phyloP scores from a whole-genome alignment of 2,329 filamentous ascomycete species.

The Knufia fluminis region DNA sequence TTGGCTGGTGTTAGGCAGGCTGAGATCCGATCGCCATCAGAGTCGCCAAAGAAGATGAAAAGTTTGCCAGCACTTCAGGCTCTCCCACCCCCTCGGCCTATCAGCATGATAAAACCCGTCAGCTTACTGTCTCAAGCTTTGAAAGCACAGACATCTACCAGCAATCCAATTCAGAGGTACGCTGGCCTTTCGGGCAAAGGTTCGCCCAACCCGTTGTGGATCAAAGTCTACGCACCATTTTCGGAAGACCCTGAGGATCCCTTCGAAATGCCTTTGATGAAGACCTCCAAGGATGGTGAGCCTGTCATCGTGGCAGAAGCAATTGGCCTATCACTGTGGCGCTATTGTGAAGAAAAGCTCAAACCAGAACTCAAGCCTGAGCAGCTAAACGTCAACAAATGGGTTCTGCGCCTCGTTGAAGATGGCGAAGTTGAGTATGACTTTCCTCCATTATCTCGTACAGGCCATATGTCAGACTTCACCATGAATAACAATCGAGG shows the following conservation, averaged over 20 bases:
- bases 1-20: conserved; percentile 30
- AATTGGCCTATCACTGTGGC: conserved; percentile 54
- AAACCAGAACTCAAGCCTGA: conserved; percentile 44
- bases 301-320: conserved; percentile 52
- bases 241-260: conserved; percentile 47
- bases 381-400: conserved; percentile 52
- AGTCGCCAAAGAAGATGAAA: conserved; percentile 46
- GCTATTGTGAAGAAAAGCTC: conserved; percentile 49
- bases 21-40: conserved; percentile 26
- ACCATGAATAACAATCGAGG: conserved; percentile 59
- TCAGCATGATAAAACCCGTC: conserved; percentile 49
- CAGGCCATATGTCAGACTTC: conserved; percentile 52
- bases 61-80: conserved; percentile 43
- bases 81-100: conserved; percentile 51
- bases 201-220: conserved; percentile 51
- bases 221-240: conserved; percentile 55
- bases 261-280: conserved; percentile 49
- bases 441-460: conserved; percentile 51
- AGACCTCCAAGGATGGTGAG: conserved; percentile 45
- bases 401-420: conserved; percentile 59
- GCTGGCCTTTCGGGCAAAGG: conserved; percentile 52
- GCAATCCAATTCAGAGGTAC: conserved; percentile 54
- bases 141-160: conserved; percentile 46
- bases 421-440: conserved; percentile 59
- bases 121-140: conserved; percentile 51